Percentiles rank a stretch among this genome's conserved stretches.
These are phyloP conservation scores for Fusarium devonianum DNA, from an alignment of 2,329 filamentous ascomycete genomes.

Conservation along the genomic window DNA sequence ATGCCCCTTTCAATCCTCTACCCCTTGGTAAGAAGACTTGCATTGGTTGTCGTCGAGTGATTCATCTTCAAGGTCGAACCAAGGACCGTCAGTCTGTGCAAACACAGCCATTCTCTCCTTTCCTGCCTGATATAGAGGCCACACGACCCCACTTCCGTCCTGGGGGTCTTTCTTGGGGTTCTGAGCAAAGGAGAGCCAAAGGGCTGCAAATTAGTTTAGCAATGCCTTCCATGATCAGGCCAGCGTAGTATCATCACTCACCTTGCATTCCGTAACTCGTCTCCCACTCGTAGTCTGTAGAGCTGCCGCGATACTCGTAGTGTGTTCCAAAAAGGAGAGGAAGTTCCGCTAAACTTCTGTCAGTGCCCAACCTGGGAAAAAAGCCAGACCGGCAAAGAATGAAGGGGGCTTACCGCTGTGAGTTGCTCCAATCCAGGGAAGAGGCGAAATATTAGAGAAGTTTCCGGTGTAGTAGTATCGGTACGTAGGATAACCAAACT, in stretches of 20 bases:
- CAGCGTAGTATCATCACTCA: slow-evolving; percentile 13
- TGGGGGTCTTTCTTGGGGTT: slow-evolving; percentile 29
- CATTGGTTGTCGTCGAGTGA: slow-evolving; percentile 20
- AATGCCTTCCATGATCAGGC: not conserved
- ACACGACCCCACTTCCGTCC: slow-evolving; percentile 25
- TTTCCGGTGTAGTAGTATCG: slow-evolving; percentile 52
- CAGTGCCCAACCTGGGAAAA: too few relatives aligned
- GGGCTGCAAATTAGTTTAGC: slow-evolving; percentile 16
- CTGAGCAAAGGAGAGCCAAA: slow-evolving; percentile 40
- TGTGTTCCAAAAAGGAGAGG: slow-evolving; percentile 44
- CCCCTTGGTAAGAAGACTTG: too few relatives aligned
- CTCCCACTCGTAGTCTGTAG: slow-evolving; percentile 43
- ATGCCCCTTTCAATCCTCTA: too few relatives aligned
- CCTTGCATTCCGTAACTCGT: slow-evolving; percentile 40
- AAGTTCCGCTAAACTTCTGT: slow-evolving; percentile 32
- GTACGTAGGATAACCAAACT: slow-evolving; percentile 43
- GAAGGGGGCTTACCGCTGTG: slow-evolving; percentile 41
- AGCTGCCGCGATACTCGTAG: slow-evolving; percentile 40
- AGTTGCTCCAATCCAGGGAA: slow-evolving; percentile 48
- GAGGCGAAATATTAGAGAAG: slow-evolving; percentile 49
- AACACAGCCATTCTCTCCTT: slow-evolving; percentile 33
- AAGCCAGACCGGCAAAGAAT: too few relatives aligned
- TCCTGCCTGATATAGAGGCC: slow-evolving; percentile 33
- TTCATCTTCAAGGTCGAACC: slow-evolving; percentile 14
- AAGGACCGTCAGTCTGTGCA: slow-evolving; percentile 18